phyloP scores from a whole-genome alignment of 257 asterid genomes.

The Solanum peruvianum region DNA sequence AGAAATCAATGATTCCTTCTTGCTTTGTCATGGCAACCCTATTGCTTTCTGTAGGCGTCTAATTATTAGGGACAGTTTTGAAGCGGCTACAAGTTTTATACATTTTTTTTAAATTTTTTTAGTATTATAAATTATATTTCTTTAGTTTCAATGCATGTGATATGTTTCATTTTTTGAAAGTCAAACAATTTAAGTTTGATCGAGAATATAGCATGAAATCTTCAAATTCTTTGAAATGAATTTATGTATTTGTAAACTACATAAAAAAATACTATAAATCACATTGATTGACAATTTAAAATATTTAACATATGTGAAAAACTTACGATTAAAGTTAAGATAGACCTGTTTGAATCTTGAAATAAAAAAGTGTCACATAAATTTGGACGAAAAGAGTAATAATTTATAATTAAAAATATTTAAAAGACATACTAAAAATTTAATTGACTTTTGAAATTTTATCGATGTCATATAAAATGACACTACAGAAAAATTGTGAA shows the following conservation, averaged over 20 bases:
- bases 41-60: background rate
- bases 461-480: too few species aligned
- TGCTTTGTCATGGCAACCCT: background rate
- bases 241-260: too few species aligned
- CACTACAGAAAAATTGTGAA: too few species aligned
- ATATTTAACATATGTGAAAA: too few species aligned
- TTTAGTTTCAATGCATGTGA: too few species aligned
- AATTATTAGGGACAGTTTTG: too few species aligned
- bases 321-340: too few species aligned
- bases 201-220: background rate
- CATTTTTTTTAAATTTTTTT: background rate
- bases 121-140: too few species aligned
- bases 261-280: background rate
- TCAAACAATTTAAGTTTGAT: too few species aligned
- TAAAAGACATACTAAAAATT: background rate
- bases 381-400: background rate
- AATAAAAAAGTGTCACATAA: background rate
- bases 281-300: too few species aligned
- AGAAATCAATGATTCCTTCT: background rate
- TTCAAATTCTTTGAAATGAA: background rate
- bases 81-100: background rate
- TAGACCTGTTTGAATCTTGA: too few species aligned
- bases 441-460: background rate
- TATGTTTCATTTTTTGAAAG: background rate
- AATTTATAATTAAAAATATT: too few species aligned